Percentiles rank a stretch among this genome's conserved stretches.
These are phyloP conservation scores for Myochromella boudieri DNA, from an alignment of 768 basidiomycete species.

Conservation along the genomic window DNA sequence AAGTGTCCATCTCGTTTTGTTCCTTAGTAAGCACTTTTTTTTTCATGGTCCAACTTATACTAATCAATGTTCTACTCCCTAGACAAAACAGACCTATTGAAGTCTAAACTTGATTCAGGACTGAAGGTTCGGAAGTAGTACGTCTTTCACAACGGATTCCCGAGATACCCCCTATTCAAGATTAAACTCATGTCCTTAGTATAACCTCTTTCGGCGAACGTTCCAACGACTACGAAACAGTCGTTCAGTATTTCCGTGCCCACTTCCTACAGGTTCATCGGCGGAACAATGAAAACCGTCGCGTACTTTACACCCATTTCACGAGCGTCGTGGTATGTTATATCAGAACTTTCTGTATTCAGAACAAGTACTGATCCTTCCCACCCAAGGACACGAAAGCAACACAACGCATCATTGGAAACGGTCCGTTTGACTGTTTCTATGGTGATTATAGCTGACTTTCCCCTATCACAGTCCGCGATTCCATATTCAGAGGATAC, in stretches of 20 bases:
- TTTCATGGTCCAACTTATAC: neutral
- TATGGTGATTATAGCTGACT: constrained; percentile 10
- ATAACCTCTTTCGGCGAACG: constrained; percentile 83
- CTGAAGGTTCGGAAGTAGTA: constrained; percentile 80
- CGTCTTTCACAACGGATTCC: constrained; percentile 26
- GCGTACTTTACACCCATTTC: constrained; percentile 80
- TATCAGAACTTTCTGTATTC: constrained; percentile 3
- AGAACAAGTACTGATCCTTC: constrained; percentile 2
- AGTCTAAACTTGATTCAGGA: constrained; percentile 68
- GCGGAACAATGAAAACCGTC: constrained; percentile 74
- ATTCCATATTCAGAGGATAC: constrained; percentile 76
- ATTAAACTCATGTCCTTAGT: constrained; percentile 31
- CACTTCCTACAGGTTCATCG: constrained; percentile 84
- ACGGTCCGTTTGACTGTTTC: constrained; percentile 47
- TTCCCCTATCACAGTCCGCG: constrained; percentile 48
- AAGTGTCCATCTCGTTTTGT: constrained; percentile 59
- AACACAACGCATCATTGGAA: constrained; percentile 80
- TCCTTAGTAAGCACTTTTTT: constrained; percentile 46
- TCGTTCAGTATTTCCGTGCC: constrained; percentile 83
- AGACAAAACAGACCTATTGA: constrained; percentile 82
- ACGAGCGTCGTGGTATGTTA: constrained; percentile 73
- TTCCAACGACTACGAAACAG: constrained; percentile 78
- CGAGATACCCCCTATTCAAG: neutral
- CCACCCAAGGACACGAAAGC: constrained; percentile 70
- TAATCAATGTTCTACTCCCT: neutral